Conservation (phyloP, 306 rosid genomes). For the Pyrus communis region DNA sequence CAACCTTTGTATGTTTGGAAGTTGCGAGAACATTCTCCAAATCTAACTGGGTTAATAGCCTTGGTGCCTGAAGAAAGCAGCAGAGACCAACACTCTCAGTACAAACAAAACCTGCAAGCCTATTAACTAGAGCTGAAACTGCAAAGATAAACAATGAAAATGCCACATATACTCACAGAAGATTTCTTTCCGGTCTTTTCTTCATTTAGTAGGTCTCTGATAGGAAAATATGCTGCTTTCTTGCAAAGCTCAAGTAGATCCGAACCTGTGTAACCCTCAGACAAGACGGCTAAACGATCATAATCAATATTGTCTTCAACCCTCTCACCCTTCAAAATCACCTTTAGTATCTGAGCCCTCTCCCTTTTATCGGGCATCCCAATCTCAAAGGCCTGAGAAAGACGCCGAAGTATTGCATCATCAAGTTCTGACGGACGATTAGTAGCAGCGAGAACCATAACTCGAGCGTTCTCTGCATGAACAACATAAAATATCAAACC, state of each 20-base stretch:
- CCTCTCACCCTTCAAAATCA: constrained; percentile 67
- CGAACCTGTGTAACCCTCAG: constrained; percentile 88
- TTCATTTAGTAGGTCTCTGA: constrained; percentile 69
- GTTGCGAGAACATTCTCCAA: constrained; percentile 63
- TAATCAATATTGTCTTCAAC: constrained; percentile 56
- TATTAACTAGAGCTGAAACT: background rate
- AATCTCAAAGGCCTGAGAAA: constrained; percentile 96
- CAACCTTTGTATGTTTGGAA: constrained; percentile 68
- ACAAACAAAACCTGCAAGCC: constrained; percentile 9
- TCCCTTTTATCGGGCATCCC: constrained; percentile 68
- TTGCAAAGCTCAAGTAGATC: constrained; percentile 95
- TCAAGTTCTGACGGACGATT: constrained; percentile 99
- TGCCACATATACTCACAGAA: constrained; percentile 45
- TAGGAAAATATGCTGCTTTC: constrained; percentile 90
- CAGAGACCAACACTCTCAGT: background rate
- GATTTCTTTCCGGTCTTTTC: constrained; percentile 67
- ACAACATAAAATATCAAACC: background rate
- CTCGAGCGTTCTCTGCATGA: constrained; percentile 72
- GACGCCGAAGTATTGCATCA: constrained; percentile 98
- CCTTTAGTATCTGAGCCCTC: constrained; percentile 82
- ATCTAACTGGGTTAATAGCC: constrained; percentile 59
- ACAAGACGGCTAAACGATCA: constrained; percentile 46
- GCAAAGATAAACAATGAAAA: background rate
- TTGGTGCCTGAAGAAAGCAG: constrained; percentile 47
- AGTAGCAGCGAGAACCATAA: constrained; percentile 97